Evolutionary conservation across 1,284 basidiomycete genomes (phyloP), one percentile per base, ranked within the genome.

Genomic region (Malassezia arunalokei): DNA sequence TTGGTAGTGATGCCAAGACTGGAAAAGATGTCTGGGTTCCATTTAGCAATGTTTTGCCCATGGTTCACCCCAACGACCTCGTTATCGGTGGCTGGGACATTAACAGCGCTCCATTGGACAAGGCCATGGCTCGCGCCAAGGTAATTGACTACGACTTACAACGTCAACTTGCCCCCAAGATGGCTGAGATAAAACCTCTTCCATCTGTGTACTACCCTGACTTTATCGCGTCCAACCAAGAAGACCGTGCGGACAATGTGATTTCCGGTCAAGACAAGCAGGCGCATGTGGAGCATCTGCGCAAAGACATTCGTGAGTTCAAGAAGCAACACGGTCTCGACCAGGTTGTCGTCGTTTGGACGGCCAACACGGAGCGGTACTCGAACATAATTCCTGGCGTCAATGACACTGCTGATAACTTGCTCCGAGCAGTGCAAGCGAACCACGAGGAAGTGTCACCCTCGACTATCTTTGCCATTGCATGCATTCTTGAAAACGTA

Each of bases 81-180:
- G 89, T 96, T 60, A 51, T 96, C 63, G 87, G 90, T 54, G 94
- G 92, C 31, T 98, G 92, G 94, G 92, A 98, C 73, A 96, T 98
- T 71, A 94, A 88, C 44, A 81, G 83, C 49, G 51, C 83, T 40
- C 76, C 82, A 48, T 80, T 98, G 77, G 90, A 95, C 76, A 80
- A 85, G 76, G 89, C 94, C 29, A 95, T 96, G 89, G 77, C 80
- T 58, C 87, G 92, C 61, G 86, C 90, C 51, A 80, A 90, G 76
- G 92, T 98, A 50, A 82, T 98, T 59, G 87, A 95, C 75, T 96
- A 86, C 72, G 92, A 98, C 75, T 82, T 96, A 52, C 92, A 96
- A 79, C 86, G 89, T 71, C 92, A 96, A 77, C 83, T 96, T 59
- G 83, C 79, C 24, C 87, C 89, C 7, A 78, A 83, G 74, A 87